Evolutionary conservation across 2,329 filamentous ascomycete species (phyloP).

Genomic region (Exophiala aquamarina): DNA sequence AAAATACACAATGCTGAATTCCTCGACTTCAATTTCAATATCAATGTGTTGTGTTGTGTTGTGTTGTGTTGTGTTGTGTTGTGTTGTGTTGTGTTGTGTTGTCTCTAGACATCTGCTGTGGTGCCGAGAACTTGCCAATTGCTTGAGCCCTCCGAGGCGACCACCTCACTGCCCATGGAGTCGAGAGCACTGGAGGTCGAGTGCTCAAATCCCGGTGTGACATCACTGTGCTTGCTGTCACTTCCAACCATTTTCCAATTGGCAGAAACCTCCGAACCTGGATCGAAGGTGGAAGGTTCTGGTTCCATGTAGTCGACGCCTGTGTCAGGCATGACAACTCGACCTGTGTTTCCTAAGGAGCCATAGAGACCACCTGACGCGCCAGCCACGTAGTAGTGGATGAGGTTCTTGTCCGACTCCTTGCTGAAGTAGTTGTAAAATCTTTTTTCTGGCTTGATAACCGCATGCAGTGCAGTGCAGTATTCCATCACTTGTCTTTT

Average conservation of each 20-base stretch:
- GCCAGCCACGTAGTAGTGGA: conserved; percentile 24
- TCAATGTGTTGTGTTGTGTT: no score
- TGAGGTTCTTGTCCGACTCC: conserved; percentile 25
- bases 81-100: not conserved
- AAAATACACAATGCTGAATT: no score
- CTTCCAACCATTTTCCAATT: conserved; percentile 7
- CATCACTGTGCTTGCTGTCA: not conserved
- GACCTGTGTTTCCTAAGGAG: conserved; percentile 6
- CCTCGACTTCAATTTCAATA: no score
- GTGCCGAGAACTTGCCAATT: conserved; percentile 11
- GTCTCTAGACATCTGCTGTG: conserved; percentile 3
- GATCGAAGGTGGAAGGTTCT: conserved; percentile 14
- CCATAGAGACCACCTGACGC: conserved; percentile 6
- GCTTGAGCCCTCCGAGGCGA: conserved; percentile 1
- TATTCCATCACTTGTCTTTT: conserved; percentile 23
- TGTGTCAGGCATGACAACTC: conserved; percentile 7
- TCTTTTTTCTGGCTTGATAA: conserved; percentile 23
- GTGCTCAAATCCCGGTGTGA: not conserved
- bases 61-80: not conserved
- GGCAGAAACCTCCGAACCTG: conserved; percentile 8
- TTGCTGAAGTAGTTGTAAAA: conserved; percentile 25
- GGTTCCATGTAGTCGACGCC: conserved; percentile 9
- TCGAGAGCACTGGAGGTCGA: not conserved
- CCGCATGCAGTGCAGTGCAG: conserved; percentile 19
- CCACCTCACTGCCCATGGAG: not conserved